phyloP scores from a whole-genome alignment of 495 filamentous ascomycete genomes.

The Penicillium daleae region DNA sequence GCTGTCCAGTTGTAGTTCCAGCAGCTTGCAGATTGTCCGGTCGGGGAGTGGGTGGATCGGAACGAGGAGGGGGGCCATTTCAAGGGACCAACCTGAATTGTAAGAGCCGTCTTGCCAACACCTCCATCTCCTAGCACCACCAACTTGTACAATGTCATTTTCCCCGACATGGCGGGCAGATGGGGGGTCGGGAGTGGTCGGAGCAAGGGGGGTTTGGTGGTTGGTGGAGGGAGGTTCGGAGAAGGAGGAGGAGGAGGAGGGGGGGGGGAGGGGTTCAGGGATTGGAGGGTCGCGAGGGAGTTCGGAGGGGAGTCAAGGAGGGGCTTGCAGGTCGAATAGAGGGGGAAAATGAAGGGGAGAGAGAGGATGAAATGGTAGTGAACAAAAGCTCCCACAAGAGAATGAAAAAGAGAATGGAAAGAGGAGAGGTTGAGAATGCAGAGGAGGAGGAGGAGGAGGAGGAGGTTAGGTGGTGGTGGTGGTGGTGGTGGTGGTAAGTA shows the following conservation, averaged over 20 bases:
- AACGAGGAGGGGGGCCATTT: neutral
- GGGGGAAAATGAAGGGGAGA: neutral
- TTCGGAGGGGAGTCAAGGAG: slow-evolving; percentile 1
- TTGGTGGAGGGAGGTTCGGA: slow-evolving; percentile 7
- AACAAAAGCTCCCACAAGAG: neutral
- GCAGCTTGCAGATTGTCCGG: slow-evolving; percentile 2
- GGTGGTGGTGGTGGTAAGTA: too few relatives aligned
- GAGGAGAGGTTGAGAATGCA: neutral
- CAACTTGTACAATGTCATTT: slow-evolving; percentile 98
- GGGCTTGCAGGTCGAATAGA: neutral
- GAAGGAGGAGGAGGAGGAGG: too few relatives aligned
- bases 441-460: neutral
- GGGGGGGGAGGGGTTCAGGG: slow-evolving; percentile 13
- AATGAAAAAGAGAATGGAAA: neutral
- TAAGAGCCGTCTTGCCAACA: slow-evolving; percentile 96
- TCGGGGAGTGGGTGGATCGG: slow-evolving; percentile 1
- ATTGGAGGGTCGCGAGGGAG: slow-evolving; percentile 7
- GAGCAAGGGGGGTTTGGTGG: neutral
- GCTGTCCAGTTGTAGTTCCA: neutral
- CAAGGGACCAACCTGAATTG: slow-evolving; percentile 79
- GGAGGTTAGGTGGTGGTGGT: neutral
- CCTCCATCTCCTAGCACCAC: slow-evolving; percentile 95
- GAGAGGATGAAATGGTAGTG: neutral
- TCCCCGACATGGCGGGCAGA: slow-evolving; percentile 61
- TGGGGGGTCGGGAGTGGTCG: slow-evolving; percentile 7